Percentiles rank a stretch among this genome's conserved stretches.
Conservation (phyloP, 169 alveolate genomes). For the Amoebophrya sp. region DNA sequence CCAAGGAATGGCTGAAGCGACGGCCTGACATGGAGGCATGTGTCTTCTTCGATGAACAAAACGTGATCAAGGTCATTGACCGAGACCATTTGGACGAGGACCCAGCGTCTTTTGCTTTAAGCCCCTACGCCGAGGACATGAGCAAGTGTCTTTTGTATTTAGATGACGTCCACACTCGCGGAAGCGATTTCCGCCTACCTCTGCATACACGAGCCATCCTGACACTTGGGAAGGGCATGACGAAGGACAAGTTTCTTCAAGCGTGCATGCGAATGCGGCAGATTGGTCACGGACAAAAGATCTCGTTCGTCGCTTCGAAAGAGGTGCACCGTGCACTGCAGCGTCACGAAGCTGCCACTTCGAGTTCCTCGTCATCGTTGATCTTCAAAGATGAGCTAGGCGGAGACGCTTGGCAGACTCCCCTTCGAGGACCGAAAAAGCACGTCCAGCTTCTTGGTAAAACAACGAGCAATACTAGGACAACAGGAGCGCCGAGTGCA, state of each 20-base stretch:
- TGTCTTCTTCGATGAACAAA: constrained; percentile 19
- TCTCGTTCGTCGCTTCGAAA: neutral
- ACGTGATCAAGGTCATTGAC: neutral
- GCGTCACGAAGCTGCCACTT: neutral
- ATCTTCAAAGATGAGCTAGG: neutral
- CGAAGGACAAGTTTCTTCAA: constrained; percentile 36
- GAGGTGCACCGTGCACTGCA: neutral
- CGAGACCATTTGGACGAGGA: neutral
- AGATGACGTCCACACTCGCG: constrained; percentile 37
- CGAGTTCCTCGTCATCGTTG: neutral
- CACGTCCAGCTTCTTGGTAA: too few species aligned
- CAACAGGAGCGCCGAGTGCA: neutral
- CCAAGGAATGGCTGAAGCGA: neutral
- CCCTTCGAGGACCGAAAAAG: too few species aligned
- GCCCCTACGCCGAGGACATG: constrained; percentile 30
- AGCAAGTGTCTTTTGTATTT: constrained; percentile 28
- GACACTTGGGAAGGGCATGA: constrained; percentile 32
- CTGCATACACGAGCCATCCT: neutral
- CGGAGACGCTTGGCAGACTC: neutral
- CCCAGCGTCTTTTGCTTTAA: neutral
- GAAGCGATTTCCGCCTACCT: constrained; percentile 24
- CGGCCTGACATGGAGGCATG: constrained; percentile 38
- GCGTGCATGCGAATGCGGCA: constrained; percentile 39
- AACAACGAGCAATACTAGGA: neutral
- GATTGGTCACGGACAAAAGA: constrained; percentile 24